These are phyloP conservation scores for Trichoderma sp. DNA, from an alignment of 2,329 filamentous ascomycete genomes.

Conservation along the genomic window DNA sequence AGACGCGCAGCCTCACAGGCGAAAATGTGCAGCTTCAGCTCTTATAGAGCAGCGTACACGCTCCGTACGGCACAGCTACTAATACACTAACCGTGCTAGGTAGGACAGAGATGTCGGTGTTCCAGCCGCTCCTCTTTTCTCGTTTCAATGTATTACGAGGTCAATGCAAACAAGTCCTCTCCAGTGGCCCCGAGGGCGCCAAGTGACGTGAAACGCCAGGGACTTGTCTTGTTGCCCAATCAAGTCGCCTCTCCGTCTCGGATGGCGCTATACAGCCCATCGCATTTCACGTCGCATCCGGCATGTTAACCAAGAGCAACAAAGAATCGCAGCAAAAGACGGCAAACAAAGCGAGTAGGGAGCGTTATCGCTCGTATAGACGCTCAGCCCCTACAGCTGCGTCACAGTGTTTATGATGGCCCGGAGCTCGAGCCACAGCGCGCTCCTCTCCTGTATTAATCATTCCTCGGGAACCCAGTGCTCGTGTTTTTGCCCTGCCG, in stretches of 20 bases:
- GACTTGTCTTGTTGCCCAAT: slow-evolving; percentile 5
- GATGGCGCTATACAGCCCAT: not conserved
- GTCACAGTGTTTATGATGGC: not conserved
- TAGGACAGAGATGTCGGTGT: not conserved
- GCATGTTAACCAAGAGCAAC: not conserved
- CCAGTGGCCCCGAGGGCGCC: not conserved
- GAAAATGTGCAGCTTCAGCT: not conserved
- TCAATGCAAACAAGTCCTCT: slow-evolving; percentile 6
- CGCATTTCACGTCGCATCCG: not conserved
- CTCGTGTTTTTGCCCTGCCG: not conserved
- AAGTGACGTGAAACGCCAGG: slow-evolving; percentile 5
- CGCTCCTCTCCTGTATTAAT: not conserved
- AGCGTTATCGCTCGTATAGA: not conserved
- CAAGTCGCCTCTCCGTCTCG: not conserved
- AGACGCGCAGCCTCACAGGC: not conserved
- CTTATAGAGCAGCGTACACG: not conserved
- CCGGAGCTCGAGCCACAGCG: slow-evolving; percentile 5
- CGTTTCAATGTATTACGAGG: not conserved
- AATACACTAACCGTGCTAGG: not conserved
- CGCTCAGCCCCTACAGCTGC: not conserved
- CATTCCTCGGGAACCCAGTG: not conserved
- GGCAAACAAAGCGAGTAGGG: not conserved
- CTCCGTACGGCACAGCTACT: not conserved
- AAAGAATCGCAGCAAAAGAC: not conserved
- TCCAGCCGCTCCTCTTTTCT: not conserved